Conservation (phyloP, 768 basidiomycete genomes). For the Suillus luteus region DNA sequence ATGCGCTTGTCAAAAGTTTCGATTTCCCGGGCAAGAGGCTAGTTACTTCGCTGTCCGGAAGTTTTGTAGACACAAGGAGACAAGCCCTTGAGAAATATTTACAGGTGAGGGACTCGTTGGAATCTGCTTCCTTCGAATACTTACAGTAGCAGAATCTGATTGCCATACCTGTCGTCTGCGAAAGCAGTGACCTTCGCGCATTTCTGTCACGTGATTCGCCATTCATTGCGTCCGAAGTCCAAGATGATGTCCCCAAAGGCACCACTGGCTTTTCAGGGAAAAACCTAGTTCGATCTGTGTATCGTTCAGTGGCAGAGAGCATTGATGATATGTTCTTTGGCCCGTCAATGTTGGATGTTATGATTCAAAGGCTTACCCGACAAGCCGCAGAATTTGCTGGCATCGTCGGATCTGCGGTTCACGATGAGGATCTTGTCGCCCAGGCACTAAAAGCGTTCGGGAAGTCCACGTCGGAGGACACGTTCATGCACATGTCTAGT, state of each 20-base stretch:
- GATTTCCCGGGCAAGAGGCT: constrained; percentile 96
- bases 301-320: constrained; percentile 89
- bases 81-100: constrained; percentile 85
- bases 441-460: constrained; percentile 76
- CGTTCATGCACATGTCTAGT: constrained; percentile 70
- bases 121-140: constrained; percentile 11
- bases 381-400: constrained; percentile 91
- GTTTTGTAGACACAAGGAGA: constrained; percentile 82
- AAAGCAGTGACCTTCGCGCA: constrained; percentile 76
- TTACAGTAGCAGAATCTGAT: constrained; percentile 59
- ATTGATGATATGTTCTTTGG: constrained; percentile 98
- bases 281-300: constrained; percentile 82
- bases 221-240: constrained; percentile 61
- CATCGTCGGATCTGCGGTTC: constrained; percentile 73
- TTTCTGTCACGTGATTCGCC: constrained; percentile 91
- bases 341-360: constrained; percentile 93
- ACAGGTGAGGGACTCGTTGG: constrained; percentile 52
- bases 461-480: constrained; percentile 64
- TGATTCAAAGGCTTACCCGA: constrained; percentile 86
- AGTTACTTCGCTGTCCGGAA: constrained; percentile 83
- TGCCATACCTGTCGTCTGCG: constrained; percentile 72
- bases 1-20: constrained; percentile 61
- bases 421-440: constrained; percentile 83
- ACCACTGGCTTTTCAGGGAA: constrained; percentile 61
- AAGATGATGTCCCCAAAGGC: constrained; percentile 42